Base-by-base conservation (phyloP, 805 yeast species). In the Brettanomyces sp. region DNA sequence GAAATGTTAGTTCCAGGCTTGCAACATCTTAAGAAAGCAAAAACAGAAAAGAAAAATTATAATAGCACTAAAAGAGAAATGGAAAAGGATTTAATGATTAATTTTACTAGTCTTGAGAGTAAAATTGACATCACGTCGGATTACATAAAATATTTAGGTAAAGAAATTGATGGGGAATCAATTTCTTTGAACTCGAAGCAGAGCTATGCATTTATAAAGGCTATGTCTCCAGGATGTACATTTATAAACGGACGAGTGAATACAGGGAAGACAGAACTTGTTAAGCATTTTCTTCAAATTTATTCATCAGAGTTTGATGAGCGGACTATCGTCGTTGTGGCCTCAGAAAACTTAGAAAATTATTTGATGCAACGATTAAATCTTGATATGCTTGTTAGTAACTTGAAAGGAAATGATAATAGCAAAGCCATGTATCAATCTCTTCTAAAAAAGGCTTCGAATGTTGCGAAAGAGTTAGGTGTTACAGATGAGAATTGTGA, bases 221-320 rank as follows among this genome's bases (percentile, higher is more conserved):
- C 46, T 13, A 5, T 25, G 13, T 25, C 14, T 8, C 51, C 42
- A 8, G 59, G 59, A 1, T 22, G 53, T 21, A 55, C 54, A 4
- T 12, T 57, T 1, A 44, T 59, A 7, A 46, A 47, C 21, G 62
- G 62, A 4, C 41, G 47, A 4, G 42, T 55, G 13, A 55, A 54
- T 14, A 45, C 56, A 1, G 60, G 76, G 2, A 69, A 68, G 45
- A 63, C 70, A 2, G 58, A 53, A 4, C 45, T 63, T 4, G 50
- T 60, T 2, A 47, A 63, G 0, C 52, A 57, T 22, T 48, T 63
- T 5, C 45, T 65, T 2, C 43, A 51, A n/a, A 42, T 51, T 2
- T 39, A 62, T 7, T 18, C 45, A 12, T 50, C 49, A 12, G 61
- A 56, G 39, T 45, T 44, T 34, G 38, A 44, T 12, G 63, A 59